phyloP scores from a whole-genome alignment of 352 stramenopile genomes.

The Phytophthora constricta region DNA sequence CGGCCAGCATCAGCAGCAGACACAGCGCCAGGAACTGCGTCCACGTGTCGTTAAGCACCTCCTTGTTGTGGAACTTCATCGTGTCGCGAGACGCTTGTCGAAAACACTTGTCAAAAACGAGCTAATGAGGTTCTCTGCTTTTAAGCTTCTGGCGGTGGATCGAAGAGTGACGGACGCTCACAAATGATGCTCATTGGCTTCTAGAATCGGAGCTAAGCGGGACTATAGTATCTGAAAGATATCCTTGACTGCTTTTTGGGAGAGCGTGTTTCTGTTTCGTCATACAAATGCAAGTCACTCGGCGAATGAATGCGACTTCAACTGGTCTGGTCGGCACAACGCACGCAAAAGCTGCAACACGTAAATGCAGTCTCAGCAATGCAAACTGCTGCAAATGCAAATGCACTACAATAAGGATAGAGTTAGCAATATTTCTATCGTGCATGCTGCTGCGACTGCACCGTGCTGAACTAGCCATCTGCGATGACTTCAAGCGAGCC shows the following conservation, averaged over 20 bases:
- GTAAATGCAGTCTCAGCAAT: too few relatives aligned
- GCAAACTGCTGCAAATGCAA: too few relatives aligned
- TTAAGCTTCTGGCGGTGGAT: slow-evolving; percentile 17
- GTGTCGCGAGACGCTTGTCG: not conserved
- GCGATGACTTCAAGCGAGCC: too few relatives aligned
- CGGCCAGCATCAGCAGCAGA: slow-evolving; percentile 79
- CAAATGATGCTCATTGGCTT: slow-evolving; percentile 36
- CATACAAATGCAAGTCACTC: too few relatives aligned
- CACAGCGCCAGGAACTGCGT: slow-evolving; percentile 81
- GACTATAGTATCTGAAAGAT: not conserved
- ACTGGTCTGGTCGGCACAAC: too few relatives aligned
- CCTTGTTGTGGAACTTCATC: slow-evolving; percentile 81
- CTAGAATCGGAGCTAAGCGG: slow-evolving; percentile 12
- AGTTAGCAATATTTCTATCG: too few relatives aligned
- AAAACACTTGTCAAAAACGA: too few relatives aligned
- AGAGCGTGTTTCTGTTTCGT: not conserved
- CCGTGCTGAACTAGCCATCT: too few relatives aligned
- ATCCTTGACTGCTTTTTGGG: not conserved
- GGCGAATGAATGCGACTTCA: too few relatives aligned
- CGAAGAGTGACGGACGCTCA: not conserved
- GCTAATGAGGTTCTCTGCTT: not conserved
- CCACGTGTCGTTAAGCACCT: slow-evolving; percentile 85
- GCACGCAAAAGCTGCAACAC: too few relatives aligned
- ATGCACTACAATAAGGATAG: too few relatives aligned
- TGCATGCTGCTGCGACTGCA: too few relatives aligned